phyloP scores from a whole-genome alignment of 2,329 filamentous ascomycete genomes.

The Talaromyces albobiverticillius region DNA sequence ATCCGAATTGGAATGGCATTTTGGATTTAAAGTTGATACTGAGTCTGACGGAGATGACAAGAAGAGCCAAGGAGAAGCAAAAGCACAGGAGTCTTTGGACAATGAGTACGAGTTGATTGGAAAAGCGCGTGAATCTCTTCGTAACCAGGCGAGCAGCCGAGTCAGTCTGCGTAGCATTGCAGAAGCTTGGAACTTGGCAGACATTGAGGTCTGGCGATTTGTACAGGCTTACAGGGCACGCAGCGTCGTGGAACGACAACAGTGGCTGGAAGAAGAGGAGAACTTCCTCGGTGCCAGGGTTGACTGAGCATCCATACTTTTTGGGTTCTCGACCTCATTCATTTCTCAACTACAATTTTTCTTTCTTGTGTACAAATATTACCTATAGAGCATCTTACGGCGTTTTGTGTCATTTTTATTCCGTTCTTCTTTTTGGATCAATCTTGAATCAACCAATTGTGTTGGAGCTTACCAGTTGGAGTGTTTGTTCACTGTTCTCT shows the following conservation, averaged over 20 bases:
- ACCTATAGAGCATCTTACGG: conserved; percentile 4
- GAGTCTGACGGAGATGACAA: conserved; percentile 29
- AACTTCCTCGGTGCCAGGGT: conserved; percentile 49
- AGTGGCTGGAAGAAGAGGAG: conserved; percentile 61
- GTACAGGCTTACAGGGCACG: conserved; percentile 58
- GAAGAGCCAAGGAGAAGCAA: conserved; percentile 32
- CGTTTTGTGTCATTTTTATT: conserved; percentile 9
- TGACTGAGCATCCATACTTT: conserved; percentile 12
- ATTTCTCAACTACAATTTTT: not conserved
- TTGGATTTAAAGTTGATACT: conserved; percentile 71
- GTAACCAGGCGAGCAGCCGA: conserved; percentile 34
- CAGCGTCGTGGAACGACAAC: conserved; percentile 53
- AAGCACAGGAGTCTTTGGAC: conserved; percentile 21
- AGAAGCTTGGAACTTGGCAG: conserved; percentile 58
- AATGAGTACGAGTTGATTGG: conserved; percentile 49
- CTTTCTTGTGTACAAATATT: conserved; percentile 7
- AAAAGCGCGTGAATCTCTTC: conserved; percentile 47
- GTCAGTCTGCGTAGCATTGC: conserved; percentile 43
- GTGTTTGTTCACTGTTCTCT: too few relatives aligned
- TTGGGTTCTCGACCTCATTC: not conserved
- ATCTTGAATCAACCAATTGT: too few relatives aligned
- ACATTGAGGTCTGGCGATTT: conserved; percentile 65
- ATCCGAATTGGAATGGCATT: conserved; percentile 79
- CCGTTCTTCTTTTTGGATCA: too few relatives aligned
- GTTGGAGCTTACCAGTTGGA: too few relatives aligned